Evolutionary conservation across 2,329 filamentous ascomycete genomes (phyloP).

Genomic region (Clarireedia homoeocarpa): DNA sequence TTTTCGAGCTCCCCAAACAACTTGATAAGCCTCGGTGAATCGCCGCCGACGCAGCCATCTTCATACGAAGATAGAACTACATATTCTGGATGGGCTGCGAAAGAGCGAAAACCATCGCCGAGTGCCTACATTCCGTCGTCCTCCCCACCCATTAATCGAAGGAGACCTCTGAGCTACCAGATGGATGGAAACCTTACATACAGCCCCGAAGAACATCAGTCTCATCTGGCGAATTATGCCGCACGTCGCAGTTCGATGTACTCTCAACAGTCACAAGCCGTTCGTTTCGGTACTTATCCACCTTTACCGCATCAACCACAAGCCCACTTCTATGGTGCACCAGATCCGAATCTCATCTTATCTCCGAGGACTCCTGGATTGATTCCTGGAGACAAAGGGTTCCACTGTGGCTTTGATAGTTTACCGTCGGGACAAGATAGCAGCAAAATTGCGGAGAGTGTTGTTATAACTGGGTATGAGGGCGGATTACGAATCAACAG

Average conservation of each 20-base stretch:
- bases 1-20: conserved; percentile 35
- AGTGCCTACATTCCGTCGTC: conserved; percentile 23
- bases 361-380: conserved; percentile 43
- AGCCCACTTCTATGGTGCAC: conserved; percentile 67
- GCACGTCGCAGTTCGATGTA: conserved; percentile 45
- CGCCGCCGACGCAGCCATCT: conserved; percentile 33
- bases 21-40: conserved; percentile 37
- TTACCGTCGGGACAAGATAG: conserved; percentile 38
- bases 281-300: conserved; percentile 44
- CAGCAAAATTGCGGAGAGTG: conserved; percentile 43
- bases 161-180: conserved; percentile 48
- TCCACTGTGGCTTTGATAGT: conserved; percentile 75
- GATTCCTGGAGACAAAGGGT: conserved; percentile 60
- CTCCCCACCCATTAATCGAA: conserved; percentile 30
- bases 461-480: conserved; percentile 71
- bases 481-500: conserved; percentile 70
- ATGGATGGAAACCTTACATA: conserved; percentile 22
- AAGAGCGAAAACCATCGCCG: conserved; percentile 24
- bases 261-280: conserved; percentile 34
- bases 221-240: conserved; percentile 34
- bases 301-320: conserved; percentile 69
- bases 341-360: conserved; percentile 60
- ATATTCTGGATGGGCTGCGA: conserved; percentile 24
- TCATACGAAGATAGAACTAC: conserved; percentile 27
- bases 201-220: conserved; percentile 41